phyloP scores from a whole-genome alignment of 352 stramenopile species.

The Poterioochromonas sp. region DNA sequence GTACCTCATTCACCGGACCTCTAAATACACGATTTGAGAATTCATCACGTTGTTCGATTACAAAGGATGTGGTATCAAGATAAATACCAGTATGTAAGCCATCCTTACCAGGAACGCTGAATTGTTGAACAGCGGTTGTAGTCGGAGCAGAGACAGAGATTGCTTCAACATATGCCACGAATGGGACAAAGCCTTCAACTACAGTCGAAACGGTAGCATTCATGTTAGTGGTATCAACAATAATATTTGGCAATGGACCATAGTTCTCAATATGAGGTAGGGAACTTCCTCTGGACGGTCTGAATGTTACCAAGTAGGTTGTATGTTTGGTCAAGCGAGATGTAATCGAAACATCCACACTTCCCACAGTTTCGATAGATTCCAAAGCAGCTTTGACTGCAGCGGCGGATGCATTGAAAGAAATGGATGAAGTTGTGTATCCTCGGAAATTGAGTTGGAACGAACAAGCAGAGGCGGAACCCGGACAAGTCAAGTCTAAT shows the following conservation, averaged over 20 bases:
- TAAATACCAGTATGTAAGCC: conserved; percentile 54
- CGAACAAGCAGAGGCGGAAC: conserved; percentile 48
- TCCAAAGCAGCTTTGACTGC: conserved; percentile 57
- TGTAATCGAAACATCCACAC: conserved; percentile 48
- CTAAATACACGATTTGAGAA: conserved; percentile 74
- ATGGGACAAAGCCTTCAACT: conserved; percentile 49
- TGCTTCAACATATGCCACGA: conserved; percentile 48
- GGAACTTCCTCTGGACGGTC: conserved; percentile 43
- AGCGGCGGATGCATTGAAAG: conserved; percentile 50
- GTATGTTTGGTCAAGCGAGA: conserved; percentile 20
- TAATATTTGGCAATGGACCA: conserved; percentile 52
- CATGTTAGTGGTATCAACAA: conserved; percentile 32
- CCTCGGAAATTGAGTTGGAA: conserved; percentile 63
- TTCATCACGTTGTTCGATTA: conserved; percentile 78
- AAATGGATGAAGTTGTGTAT: conserved; percentile 54
- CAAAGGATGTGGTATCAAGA: conserved; percentile 57
- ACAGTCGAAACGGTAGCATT: conserved; percentile 27
- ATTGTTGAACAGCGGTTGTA: conserved; percentile 51
- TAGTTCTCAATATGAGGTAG: conserved; percentile 52
- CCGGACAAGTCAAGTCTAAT: conserved; percentile 50
- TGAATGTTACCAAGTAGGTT: conserved; percentile 50
- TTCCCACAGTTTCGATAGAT: conserved; percentile 54
- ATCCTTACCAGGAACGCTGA: conserved; percentile 48
- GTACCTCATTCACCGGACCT: conserved; percentile 68
- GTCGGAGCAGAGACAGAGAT: conserved; percentile 38